Conservation (phyloP, 306 rosid species). For the Cucurbita argyrosperma region DNA sequence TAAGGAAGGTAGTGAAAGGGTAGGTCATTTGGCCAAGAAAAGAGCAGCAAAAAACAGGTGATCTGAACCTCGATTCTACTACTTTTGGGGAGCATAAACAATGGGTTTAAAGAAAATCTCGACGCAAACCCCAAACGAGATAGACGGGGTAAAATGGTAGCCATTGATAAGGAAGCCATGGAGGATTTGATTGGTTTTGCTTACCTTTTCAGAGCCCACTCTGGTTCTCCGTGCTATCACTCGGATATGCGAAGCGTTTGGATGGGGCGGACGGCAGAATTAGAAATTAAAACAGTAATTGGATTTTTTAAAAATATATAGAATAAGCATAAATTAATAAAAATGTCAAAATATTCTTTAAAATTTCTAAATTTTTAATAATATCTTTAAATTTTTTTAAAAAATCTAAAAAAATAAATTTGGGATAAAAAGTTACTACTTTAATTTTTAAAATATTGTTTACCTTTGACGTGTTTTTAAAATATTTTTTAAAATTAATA, state of each 20-base stretch:
- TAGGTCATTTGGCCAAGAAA: not conserved
- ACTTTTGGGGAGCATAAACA: conserved; percentile 5
- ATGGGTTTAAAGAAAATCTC: conserved; percentile 19
- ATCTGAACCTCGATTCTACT: conserved; percentile 34
- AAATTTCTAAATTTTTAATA: too few species aligned
- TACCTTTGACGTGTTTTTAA: too few species aligned
- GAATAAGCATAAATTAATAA: too few species aligned
- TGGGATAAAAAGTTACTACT: too few species aligned
- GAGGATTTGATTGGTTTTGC: conserved; percentile 3
- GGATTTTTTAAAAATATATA: too few species aligned
- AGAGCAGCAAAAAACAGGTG: not conserved
- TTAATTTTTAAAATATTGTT: too few species aligned
- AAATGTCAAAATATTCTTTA: too few species aligned
- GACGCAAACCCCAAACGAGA: conserved; percentile 26
- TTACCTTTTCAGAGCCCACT: not conserved
- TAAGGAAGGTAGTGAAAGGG: not conserved
- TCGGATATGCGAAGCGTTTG: not conserved
- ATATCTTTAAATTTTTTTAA: too few species aligned
- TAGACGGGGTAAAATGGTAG: conserved; percentile 21
- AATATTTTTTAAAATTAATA: too few species aligned
- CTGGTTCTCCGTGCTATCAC: not conserved
- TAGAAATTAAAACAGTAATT: not conserved
- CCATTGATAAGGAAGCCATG: conserved; percentile 32
- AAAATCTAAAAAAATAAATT: too few species aligned
- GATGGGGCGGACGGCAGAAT: not conserved